Conservation (phyloP, 805 yeast species). For the Barnettozyma californica region DNA sequence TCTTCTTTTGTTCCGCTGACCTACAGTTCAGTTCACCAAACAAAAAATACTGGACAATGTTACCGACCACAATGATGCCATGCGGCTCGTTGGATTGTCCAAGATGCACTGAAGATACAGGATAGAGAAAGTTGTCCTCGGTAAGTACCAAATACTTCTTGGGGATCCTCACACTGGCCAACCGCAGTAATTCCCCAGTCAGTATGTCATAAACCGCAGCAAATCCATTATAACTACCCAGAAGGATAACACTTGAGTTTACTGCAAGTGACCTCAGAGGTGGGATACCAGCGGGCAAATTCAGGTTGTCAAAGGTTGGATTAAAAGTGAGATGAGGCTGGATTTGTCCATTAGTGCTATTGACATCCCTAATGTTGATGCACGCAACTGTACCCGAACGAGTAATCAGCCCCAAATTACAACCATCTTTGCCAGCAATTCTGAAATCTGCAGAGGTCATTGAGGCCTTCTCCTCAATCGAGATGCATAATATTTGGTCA, state of each 20-base stretch:
- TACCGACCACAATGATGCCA: slow-evolving; percentile 17
- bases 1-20: neutral
- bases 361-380: slow-evolving; percentile 16
- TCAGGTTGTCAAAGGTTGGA: slow-evolving; percentile 16
- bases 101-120: slow-evolving; percentile 14
- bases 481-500: slow-evolving; percentile 12
- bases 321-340: slow-evolving; percentile 1
- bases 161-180: slow-evolving; percentile 17
- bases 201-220: slow-evolving; percentile 21
- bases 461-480: slow-evolving; percentile 14
- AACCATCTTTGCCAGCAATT: slow-evolving; percentile 26
- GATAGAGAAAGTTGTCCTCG: slow-evolving; percentile 11
- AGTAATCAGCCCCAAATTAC: slow-evolving; percentile 19
- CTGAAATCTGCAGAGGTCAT: slow-evolving; percentile 2
- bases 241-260: slow-evolving; percentile 18
- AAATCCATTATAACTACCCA: slow-evolving; percentile 22
- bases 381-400: slow-evolving; percentile 10
- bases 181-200: slow-evolving; percentile 16
- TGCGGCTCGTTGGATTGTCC: slow-evolving; percentile 10
- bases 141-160: slow-evolving; percentile 11
- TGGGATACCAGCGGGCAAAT: slow-evolving; percentile 13
- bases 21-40: slow-evolving; percentile 14
- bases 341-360: neutral
- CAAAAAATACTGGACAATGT: slow-evolving; percentile 21
- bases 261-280: slow-evolving; percentile 17